Evolutionary conservation across 169 alveolate genomes (phyloP).

Genomic region (Cryptosporidium canis): DNA sequence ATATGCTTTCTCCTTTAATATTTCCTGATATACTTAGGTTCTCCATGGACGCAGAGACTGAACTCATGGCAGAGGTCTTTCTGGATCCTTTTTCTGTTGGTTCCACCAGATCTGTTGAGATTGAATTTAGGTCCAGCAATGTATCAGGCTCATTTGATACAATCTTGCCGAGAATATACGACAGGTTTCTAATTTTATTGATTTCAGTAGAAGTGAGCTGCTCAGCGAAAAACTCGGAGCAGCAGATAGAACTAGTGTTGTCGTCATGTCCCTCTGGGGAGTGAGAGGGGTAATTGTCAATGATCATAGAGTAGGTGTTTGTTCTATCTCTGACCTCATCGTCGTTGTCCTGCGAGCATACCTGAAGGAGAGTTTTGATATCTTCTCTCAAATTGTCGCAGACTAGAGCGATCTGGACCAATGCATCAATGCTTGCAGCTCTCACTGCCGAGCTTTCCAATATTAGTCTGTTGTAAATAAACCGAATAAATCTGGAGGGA

Average conservation of each 20-base stretch:
- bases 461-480: conserved; percentile 95
- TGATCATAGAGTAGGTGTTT: conserved; percentile 74
- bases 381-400: conserved; percentile 79
- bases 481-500: conserved; percentile 93
- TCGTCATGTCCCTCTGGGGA: conserved; percentile 12
- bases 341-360: conserved; percentile 79
- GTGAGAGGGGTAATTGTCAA: conserved; percentile 37
- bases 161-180: conserved; percentile 18
- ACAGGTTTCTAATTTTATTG: not conserved
- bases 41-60: conserved; percentile 36
- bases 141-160: conserved; percentile 65
- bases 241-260: not conserved
- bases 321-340: conserved; percentile 84
- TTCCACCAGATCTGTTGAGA: not conserved
- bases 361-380: conserved; percentile 76
- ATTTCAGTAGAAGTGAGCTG: not conserved
- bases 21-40: not conserved
- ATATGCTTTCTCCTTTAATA: not conserved
- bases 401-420: conserved; percentile 87
- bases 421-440: conserved; percentile 96
- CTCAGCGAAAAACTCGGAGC: conserved; percentile 52
- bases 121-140: not conserved
- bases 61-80: not conserved
- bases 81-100: not conserved
- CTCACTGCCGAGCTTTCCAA: conserved; percentile 95